Conservation (phyloP, 257 asterid species). For the Nicotiana paniculata region DNA sequence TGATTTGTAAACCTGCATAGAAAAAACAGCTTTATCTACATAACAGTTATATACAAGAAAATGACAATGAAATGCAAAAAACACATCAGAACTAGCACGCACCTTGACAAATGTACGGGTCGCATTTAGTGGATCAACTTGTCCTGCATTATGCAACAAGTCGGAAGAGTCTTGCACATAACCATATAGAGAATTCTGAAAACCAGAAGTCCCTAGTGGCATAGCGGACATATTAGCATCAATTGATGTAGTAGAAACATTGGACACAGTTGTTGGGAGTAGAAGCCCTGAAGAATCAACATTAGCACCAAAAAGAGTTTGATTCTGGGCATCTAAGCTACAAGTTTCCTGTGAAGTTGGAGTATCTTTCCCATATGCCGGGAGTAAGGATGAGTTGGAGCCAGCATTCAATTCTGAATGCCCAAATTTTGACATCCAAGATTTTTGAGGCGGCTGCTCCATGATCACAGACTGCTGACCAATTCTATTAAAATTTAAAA, state of each 20-base stretch:
- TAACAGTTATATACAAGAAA: neutral
- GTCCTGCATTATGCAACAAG: conserved; percentile 52
- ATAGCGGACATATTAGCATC: conserved; percentile 57
- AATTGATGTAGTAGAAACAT: conserved; percentile 41
- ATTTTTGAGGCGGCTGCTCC: conserved; percentile 66
- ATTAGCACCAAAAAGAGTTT: conserved; percentile 50
- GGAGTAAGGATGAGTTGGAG: conserved; percentile 37
- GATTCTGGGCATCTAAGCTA: conserved; percentile 57
- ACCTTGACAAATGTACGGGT: conserved; percentile 76
- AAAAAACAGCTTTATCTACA: neutral
- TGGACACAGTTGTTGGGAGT: conserved; percentile 65
- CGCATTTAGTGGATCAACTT: conserved; percentile 47
- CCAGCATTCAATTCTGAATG: conserved; percentile 36
- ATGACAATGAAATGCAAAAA: neutral
- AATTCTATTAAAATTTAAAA: conserved; percentile 49
- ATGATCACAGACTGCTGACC: conserved; percentile 52
- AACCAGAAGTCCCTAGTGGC: conserved; percentile 60
- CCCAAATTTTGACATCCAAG: conserved; percentile 56
- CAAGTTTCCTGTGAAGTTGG: conserved; percentile 56
- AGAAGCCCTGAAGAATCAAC: conserved; percentile 63
- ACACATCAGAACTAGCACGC: conserved; percentile 26
- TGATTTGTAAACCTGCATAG: conserved; percentile 63
- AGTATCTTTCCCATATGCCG: conserved; percentile 57
- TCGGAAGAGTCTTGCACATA: conserved; percentile 70
- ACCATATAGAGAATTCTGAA: conserved; percentile 57